phyloP scores from a whole-genome alignment of 148 eudicot genomes.

The Persicaria tinctoria region DNA sequence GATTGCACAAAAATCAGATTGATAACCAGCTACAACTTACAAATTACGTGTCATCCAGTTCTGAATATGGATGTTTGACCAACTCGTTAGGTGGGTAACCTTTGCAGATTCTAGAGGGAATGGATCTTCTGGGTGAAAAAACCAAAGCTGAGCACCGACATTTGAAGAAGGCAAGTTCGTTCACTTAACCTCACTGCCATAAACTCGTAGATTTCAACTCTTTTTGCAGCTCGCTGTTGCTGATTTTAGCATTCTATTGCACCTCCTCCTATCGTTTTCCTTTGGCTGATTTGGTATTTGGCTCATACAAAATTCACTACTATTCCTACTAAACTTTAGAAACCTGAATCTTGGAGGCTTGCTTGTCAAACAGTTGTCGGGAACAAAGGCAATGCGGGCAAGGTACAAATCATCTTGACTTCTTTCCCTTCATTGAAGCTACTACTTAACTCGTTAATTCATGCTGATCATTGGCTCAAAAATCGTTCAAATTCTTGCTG shows the following conservation, averaged over 20 bases:
- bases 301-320: background rate
- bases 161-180: background rate
- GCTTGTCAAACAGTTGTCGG: background rate
- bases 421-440: background rate
- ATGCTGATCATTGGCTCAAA: background rate
- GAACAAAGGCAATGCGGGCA: background rate
- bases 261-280: background rate
- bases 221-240: background rate
- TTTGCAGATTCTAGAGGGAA: background rate
- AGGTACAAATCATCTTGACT: background rate
- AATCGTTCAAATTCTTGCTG: no score
- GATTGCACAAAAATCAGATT: background rate
- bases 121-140: slow-evolving; percentile 1
- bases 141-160: background rate
- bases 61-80: background rate
- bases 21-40: no score
- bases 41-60: no score
- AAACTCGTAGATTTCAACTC: background rate
- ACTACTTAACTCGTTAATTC: background rate
- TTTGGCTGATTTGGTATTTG: background rate
- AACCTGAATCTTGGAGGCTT: slow-evolving; percentile 1
- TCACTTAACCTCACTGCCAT: background rate
- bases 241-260: background rate
- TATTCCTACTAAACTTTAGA: background rate
- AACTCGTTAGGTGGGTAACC: background rate